These are phyloP conservation scores for Pseudogymnoascus sp. DNA, from an alignment of 2,329 filamentous ascomycete species.

Conservation along the genomic window DNA sequence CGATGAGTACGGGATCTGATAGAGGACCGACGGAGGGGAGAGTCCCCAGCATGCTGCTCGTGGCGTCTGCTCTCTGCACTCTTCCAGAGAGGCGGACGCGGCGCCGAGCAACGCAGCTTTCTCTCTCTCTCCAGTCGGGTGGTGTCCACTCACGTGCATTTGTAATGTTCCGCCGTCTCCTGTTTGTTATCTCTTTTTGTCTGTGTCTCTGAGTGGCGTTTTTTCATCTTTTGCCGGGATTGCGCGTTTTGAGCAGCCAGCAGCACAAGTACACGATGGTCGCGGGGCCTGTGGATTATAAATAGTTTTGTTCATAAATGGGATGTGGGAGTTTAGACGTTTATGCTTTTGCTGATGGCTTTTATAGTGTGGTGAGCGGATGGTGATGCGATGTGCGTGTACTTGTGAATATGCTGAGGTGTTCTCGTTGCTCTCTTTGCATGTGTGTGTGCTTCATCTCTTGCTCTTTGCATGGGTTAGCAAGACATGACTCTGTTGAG, in stretches of 20 bases:
- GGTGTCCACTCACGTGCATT: slow-evolving; percentile 2
- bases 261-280: slow-evolving; percentile 7
- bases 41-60: not conserved
- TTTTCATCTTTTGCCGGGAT: not conserved
- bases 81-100: not conserved
- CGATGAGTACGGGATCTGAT: not conserved
- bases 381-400: not conserved
- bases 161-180: slow-evolving; percentile 6
- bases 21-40: not conserved
- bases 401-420: not conserved
- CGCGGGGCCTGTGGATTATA: slow-evolving; percentile 6
- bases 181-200: not conserved
- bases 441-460: not conserved
- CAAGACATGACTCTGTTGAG: too few species aligned
- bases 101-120: not conserved
- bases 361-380: not conserved
- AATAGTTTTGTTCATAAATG: slow-evolving; percentile 8
- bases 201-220: not conserved
- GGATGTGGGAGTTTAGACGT: not conserved
- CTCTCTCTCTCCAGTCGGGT: not conserved
- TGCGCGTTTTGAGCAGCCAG: not conserved
- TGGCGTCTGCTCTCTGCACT: not conserved
- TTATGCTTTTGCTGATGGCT: not conserved
- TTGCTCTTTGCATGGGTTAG: not conserved
- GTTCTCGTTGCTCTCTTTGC: not conserved